A percentile compares a stretch with the other conserved stretches of the same genome.
These are phyloP conservation scores for Xylariomycetidae sp. DNA, from an alignment of 2,329 filamentous ascomycete genomes.

Conservation along the genomic window DNA sequence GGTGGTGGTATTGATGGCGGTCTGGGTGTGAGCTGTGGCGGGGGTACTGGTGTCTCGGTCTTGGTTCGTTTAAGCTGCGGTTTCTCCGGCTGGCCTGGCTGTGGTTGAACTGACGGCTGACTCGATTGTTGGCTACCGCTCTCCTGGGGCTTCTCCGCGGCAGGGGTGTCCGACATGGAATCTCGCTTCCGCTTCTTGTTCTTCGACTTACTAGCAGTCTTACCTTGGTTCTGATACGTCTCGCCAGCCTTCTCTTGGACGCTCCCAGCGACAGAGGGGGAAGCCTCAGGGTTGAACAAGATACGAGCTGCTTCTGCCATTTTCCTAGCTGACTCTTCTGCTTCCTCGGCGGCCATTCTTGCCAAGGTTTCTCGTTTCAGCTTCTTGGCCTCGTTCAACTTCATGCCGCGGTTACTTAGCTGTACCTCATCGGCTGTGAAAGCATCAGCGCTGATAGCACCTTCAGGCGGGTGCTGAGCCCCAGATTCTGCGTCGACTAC, in stretches of 20 bases:
- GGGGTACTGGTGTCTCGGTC: constrained; percentile 53
- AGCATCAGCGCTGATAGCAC: constrained; percentile 54
- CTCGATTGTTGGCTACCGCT: constrained; percentile 12
- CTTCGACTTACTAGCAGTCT: constrained; percentile 19
- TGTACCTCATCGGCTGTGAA: constrained; percentile 57
- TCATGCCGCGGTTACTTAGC: constrained; percentile 69
- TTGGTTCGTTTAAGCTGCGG: constrained; percentile 48
- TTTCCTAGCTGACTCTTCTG: constrained; percentile 52
- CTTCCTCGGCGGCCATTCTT: constrained; percentile 58
- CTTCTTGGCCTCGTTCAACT: constrained; percentile 74
- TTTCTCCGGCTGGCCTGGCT: constrained; percentile 19
- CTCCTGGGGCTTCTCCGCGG: constrained; percentile 24
- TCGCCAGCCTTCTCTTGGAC: constrained; percentile 27
- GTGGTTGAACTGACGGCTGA: constrained; percentile 9
- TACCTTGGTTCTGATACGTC: constrained; percentile 22
- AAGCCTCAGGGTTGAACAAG: constrained; percentile 33
- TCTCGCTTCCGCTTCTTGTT: constrained; percentile 44
- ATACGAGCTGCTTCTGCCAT: constrained; percentile 45
- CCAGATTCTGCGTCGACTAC: constrained; percentile 47
- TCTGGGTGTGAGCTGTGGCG: constrained; percentile 32
- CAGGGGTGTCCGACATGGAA: constrained; percentile 26
- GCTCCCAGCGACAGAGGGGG: constrained; percentile 25
- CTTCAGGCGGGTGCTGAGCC: constrained; percentile 49
- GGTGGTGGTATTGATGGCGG: constrained; percentile 27
- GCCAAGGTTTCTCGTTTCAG: constrained; percentile 63